phyloP scores from a whole-genome alignment of 2,329 filamentous ascomycete species.

The Trichoderma sp. region DNA sequence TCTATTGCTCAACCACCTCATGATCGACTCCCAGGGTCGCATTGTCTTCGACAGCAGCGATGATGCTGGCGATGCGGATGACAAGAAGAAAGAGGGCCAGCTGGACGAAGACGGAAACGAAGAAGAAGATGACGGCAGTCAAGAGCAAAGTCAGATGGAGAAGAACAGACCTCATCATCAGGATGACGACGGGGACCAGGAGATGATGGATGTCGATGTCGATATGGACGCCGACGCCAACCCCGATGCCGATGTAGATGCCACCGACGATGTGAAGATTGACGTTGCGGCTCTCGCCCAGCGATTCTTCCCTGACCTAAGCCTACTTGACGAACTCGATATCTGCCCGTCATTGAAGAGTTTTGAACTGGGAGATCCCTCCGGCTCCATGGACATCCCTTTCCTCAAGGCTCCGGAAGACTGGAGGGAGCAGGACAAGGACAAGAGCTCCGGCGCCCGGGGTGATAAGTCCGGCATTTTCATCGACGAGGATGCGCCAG shows the following conservation, averaged over 20 bases:
- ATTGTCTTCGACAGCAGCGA: constrained; percentile 99
- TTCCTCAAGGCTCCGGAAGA: constrained; percentile 89
- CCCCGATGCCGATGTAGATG: constrained; percentile 51
- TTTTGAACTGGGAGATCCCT: constrained; percentile 86
- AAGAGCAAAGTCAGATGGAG: constrained; percentile 40
- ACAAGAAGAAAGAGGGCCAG: constrained; percentile 43
- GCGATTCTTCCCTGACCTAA: constrained; percentile 84
- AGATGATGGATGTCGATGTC: constrained; percentile 37
- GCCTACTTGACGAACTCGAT: constrained; percentile 78
- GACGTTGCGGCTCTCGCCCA: constrained; percentile 74
- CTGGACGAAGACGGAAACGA: constrained; percentile 45
- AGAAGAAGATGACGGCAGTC: constrained; percentile 39
- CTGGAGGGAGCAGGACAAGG: constrained; percentile 72
- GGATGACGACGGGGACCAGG: constrained; percentile 49
- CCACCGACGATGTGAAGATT: constrained; percentile 60
- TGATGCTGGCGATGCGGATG: constrained; percentile 62
- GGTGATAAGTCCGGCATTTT: constrained; percentile 78
- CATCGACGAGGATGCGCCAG: constrained; percentile 82
- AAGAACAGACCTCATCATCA: constrained; percentile 50
- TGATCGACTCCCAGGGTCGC: constrained; percentile 86
- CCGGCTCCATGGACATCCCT: constrained; percentile 83
- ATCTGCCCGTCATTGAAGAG: constrained; percentile 94
- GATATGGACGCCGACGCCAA: constrained; percentile 43
- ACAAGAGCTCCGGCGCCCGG: constrained; percentile 55
- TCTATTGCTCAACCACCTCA: constrained; percentile 90